phyloP scores from a whole-genome alignment of 306 rosid genomes.

The Rosa chinensis region DNA sequence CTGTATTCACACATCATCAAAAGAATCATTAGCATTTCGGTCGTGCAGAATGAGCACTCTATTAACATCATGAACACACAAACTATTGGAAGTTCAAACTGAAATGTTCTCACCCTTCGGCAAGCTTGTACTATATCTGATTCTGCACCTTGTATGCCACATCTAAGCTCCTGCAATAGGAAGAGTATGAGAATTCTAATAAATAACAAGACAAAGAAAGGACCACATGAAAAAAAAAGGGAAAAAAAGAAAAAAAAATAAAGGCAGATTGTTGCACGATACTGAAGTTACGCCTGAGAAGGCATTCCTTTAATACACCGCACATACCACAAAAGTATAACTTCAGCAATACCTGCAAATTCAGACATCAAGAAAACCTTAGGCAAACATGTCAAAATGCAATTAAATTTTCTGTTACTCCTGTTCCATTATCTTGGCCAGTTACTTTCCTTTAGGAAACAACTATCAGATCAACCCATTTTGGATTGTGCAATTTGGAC shows the following conservation, averaged over 20 bases:
- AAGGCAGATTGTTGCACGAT: conserved; percentile 45
- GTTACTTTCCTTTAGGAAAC: neutral
- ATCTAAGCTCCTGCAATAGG: conserved; percentile 63
- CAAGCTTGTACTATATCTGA: conserved; percentile 67
- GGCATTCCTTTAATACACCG: conserved; percentile 76
- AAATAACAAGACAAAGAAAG: neutral
- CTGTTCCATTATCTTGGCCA: neutral
- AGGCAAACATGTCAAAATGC: neutral
- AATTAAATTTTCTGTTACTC: neutral
- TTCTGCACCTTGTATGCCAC: conserved; percentile 57
- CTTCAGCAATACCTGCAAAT: conserved; percentile 63
- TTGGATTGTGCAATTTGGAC: neutral
- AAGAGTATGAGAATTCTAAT: neutral
- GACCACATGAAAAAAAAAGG: neutral
- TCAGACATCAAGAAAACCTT: conserved; percentile 1
- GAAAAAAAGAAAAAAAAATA: neutral
- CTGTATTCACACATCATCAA: conserved; percentile 41
- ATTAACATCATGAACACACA: neutral
- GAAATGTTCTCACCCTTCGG: conserved; percentile 57
- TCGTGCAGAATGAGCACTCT: neutral
- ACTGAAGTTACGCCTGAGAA: conserved; percentile 77
- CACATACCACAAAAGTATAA: conserved; percentile 84
- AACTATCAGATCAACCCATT: neutral
- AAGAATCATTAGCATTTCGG: neutral
- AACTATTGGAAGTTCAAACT: conserved; percentile 3